Percentiles rank a stretch among this genome's conserved stretches.
phyloP scores from a whole-genome alignment of 2,329 filamentous ascomycete genomes.

The Aspergillus sojae region DNA sequence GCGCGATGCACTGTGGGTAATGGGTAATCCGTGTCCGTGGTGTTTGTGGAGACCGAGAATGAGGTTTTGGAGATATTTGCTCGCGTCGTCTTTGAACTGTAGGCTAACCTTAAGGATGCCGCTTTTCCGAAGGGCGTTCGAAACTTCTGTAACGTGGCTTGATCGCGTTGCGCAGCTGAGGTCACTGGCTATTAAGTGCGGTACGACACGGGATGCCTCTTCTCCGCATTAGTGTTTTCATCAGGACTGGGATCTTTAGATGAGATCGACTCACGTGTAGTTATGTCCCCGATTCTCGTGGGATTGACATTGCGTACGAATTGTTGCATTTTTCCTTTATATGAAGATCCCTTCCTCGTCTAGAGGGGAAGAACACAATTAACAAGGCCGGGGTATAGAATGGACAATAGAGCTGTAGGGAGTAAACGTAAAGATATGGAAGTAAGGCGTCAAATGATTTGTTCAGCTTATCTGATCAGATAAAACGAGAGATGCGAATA shows the following conservation, averaged over 20 bases:
- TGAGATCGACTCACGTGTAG: not conserved
- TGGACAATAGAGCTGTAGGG: not conserved
- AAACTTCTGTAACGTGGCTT: not conserved
- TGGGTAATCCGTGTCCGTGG: constrained; percentile 43
- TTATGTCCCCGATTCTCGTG: not conserved
- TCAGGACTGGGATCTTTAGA: not conserved
- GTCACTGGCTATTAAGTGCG: not conserved
- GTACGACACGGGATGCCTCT: not conserved
- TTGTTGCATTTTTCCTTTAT: not conserved
- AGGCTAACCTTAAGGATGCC: constrained; percentile 44
- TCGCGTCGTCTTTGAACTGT: constrained; percentile 35
- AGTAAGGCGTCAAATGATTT: not conserved
- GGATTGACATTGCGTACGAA: not conserved
- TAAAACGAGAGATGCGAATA: not conserved
- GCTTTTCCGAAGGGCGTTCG: not conserved
- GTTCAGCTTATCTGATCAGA: not conserved
- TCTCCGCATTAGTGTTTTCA: not conserved
- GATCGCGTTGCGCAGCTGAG: not conserved
- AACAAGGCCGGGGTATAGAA: not conserved
- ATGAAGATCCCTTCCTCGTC: not conserved
- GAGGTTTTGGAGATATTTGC: constrained; percentile 39
- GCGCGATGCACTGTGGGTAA: constrained; percentile 44
- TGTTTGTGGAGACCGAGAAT: constrained; percentile 36
- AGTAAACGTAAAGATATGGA: not conserved
- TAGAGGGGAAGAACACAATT: not conserved